Evolutionary conservation across 495 filamentous ascomycete species (phyloP).

Genomic region (Filosporella fistucella): DNA sequence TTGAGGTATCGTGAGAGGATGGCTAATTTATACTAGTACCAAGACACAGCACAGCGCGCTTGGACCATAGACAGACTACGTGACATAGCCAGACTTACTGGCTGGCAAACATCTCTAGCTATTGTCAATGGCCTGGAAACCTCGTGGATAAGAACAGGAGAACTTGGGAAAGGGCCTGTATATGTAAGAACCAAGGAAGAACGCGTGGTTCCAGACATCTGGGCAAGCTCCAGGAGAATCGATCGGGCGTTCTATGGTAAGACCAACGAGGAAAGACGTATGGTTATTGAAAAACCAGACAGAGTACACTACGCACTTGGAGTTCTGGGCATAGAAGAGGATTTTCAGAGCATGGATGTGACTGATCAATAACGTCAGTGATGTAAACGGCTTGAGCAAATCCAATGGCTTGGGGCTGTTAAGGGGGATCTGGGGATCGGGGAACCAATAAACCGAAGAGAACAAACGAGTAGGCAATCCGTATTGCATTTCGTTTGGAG

Average conservation of each 20-base stretch:
- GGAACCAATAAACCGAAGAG: too few species aligned
- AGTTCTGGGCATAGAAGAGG: constrained; percentile 44
- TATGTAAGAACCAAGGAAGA: constrained; percentile 32
- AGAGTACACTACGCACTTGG: constrained; percentile 49
- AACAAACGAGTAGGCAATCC: too few species aligned
- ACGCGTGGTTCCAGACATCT: constrained; percentile 5
- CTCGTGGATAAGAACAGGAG: constrained; percentile 69
- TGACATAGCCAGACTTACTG: constrained; percentile 74
- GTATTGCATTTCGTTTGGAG: too few species aligned
- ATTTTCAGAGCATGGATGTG: constrained; percentile 44
- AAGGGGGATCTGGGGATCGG: too few species aligned
- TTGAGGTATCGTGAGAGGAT: too few species aligned
- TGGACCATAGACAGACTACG: constrained; percentile 72
- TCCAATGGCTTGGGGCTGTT: too few species aligned
- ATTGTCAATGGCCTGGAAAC: constrained; percentile 82
- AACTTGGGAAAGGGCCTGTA: constrained; percentile 68
- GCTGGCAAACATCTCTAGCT: constrained; percentile 76
- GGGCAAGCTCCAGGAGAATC: constrained; percentile 22
- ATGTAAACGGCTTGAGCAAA: too few species aligned
- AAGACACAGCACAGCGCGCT: constrained; percentile 61
- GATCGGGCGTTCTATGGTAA: constrained; percentile 29
- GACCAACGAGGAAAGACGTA: constrained; percentile 8
- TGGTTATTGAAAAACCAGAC: constrained; percentile 40
- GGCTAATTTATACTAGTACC: constrained; percentile 49
- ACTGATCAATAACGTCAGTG: too few species aligned